phyloP scores from a whole-genome alignment of 345 rosid genomes.

The Cardiospermum halicacabum region DNA sequence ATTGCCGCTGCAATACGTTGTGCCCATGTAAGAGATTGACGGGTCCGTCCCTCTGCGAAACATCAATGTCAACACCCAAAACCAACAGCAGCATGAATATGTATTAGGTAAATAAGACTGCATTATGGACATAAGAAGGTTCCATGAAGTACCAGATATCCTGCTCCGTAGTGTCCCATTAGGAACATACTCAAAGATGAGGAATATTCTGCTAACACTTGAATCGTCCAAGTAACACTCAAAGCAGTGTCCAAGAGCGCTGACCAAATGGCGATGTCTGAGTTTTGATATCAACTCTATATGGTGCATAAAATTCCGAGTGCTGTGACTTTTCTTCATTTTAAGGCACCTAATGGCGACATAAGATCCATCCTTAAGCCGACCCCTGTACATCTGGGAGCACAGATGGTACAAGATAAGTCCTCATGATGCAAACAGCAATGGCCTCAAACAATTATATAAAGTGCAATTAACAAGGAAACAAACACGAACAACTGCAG shows the following conservation, averaged over 20 bases:
- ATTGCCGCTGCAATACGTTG: slow-evolving; percentile 79
- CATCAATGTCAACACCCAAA: slow-evolving; percentile 2
- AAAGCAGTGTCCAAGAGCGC: slow-evolving; percentile 90
- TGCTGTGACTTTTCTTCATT: slow-evolving; percentile 71
- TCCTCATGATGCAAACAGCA: not conserved
- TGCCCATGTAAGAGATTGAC: slow-evolving; percentile 58
- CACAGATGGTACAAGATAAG: slow-evolving; percentile 1
- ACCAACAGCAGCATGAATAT: not conserved
- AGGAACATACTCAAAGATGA: slow-evolving; percentile 79
- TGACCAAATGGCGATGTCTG: slow-evolving; percentile 81
- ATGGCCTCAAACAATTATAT: not conserved
- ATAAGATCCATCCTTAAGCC: slow-evolving; percentile 65
- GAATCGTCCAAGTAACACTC: slow-evolving; percentile 93
- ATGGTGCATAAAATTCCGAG: slow-evolving; percentile 73
- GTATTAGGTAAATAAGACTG: slow-evolving; percentile 1
- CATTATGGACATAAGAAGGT: not conserved
- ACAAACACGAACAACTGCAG: not conserved
- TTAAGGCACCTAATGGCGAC: slow-evolving; percentile 84
- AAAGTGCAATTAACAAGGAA: not conserved
- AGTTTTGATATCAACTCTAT: slow-evolving; percentile 82
- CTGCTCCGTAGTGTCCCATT: slow-evolving; percentile 84
- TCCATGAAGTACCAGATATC: slow-evolving; percentile 62
- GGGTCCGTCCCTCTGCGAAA: slow-evolving; percentile 41
- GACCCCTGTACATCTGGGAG: slow-evolving; percentile 82
- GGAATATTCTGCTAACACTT: slow-evolving; percentile 88